Evolutionary conservation across 805 yeast species (phyloP), one percentile per base, ranked within the genome.

Genomic region (Suhomyces sp.): DNA sequence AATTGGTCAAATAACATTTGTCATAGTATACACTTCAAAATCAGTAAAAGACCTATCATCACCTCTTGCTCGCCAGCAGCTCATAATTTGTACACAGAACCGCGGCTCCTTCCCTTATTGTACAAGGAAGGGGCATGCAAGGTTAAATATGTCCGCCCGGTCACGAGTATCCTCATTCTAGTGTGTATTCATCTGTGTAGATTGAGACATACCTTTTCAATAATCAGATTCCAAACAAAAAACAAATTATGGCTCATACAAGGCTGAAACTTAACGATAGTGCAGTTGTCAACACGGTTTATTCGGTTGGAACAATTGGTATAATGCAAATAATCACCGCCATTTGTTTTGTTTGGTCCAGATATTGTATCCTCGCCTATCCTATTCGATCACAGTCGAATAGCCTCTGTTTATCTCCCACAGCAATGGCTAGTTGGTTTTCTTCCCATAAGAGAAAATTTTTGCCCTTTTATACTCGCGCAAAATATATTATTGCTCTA

Each of bases 271-370:
- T 78, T 78, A 78, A 78, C 82, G 81, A 78, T 46, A 69, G 66
- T 69, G 78, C 77, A 60, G 67, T 76, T 77, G 82, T 79, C 82
- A 71, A 78, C 82, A 74, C 58, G 66, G 67, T 67, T 39, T 57
- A 73, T 78, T 79, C 83, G 76, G 83, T 78, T 67, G 83, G 83
- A 79, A 79, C 83, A 79, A 79, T 78, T 79, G 83, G 82, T 78
- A 70, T 54, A 67, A 68, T 55, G 77, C 78, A 73, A 73, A 73
- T 75, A 75, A 75, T 75, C 81, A 75, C 70, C 61, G 79, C 77
- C 67, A 59, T 4, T 41, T 22, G 12, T 22, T 20, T 22, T 41
- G 25, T 22, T 41, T 20, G 25, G 25, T 41, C 27, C 29, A 41
- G 43, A 19, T 37, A 19, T 19, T 39, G 43, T 41, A 8, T 41